Conservation (phyloP, 148 eudicot species). For the Fagopyrum esculentum region DNA sequence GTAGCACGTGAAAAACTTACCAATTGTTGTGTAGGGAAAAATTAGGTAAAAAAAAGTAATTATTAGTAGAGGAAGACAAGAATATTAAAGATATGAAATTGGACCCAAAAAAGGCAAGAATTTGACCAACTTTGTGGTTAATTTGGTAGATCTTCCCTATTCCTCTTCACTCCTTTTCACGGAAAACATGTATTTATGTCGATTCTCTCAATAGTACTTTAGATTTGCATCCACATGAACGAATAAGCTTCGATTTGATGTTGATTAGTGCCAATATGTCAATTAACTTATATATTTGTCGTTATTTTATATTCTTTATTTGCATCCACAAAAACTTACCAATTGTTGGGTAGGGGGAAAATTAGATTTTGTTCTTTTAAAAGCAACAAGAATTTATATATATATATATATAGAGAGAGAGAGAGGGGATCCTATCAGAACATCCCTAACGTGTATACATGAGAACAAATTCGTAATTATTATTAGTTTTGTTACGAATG, state of each 20-base stretch:
- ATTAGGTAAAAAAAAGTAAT: too few relatives aligned
- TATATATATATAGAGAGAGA: too few relatives aligned
- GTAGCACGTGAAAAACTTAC: not conserved
- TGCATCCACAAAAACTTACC: not conserved
- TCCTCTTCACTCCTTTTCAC: conserved; percentile 7
- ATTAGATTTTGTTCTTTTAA: too few relatives aligned
- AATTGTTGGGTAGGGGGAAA: not conserved
- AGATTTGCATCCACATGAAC: conserved; percentile 7
- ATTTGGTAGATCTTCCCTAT: not conserved
- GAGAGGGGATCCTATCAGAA: too few relatives aligned
- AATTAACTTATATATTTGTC: not conserved
- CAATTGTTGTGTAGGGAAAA: too few relatives aligned
- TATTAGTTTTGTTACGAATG: too few relatives aligned
- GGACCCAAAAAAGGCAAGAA: not conserved
- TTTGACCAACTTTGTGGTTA: not conserved
- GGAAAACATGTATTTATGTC: not conserved
- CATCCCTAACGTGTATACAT: too few relatives aligned
- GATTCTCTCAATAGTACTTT: not conserved
- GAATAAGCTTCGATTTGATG: not conserved
- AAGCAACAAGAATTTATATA: too few relatives aligned
- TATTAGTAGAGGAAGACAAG: not conserved
- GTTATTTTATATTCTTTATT: not conserved
- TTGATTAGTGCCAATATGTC: not conserved
- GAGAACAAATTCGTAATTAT: too few relatives aligned
- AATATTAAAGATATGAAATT: not conserved